Base-by-base conservation (phyloP, 2,329 filamentous ascomycete species). In the Fusarium guadeloupense region DNA sequence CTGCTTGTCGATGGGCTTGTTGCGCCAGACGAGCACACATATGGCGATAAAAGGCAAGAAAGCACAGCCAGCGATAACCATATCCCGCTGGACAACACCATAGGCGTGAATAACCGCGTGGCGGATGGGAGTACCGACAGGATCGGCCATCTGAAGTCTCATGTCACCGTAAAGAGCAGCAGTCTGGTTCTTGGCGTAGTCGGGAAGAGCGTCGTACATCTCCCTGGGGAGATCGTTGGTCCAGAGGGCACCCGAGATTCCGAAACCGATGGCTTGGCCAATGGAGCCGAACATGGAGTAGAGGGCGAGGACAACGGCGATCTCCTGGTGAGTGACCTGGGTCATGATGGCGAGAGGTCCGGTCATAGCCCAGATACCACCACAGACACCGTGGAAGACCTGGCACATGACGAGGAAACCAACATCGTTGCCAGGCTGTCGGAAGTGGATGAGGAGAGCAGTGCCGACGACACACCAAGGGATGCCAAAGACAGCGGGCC, bases 101-200 rank as follows among this genome's bases (percentile, higher is more conserved):
- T 89, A 89, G 0, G 86, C 82, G 9, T 77, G 68, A 65, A 87
- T 83, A 68, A 89, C 87, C 1, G 79, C 86, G n/a, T 77, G 58
- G 4, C 85, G 71, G 12, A 75, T 75, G 0, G 77, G 72, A 9
- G 67, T 78, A 2, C 82, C 83, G 12, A 78, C 67, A 0, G 76
- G 73, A 66, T 85, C 85, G 40, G 72, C 75, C 3, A 85, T 72
- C 61, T 89, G 86, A 14, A 77, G 77, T 3, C 71, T 73, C 34
- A 89, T 69, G 62, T 82, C 80, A 5, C 80, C 79, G 53, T 87
- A 89, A 38, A 89, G 84, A 14, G 72, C 69, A 8, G 72, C 74
- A 3, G 80, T 71, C 49, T 82, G 78, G 35, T 62, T 66, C 57
- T 71, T 57, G 2, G 68, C 67, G 5, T 62, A 61, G 1, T 54